Evolutionary conservation across 139 green algal genomes (phyloP).

Genomic region (Diplosphaera chodatii): DNA sequence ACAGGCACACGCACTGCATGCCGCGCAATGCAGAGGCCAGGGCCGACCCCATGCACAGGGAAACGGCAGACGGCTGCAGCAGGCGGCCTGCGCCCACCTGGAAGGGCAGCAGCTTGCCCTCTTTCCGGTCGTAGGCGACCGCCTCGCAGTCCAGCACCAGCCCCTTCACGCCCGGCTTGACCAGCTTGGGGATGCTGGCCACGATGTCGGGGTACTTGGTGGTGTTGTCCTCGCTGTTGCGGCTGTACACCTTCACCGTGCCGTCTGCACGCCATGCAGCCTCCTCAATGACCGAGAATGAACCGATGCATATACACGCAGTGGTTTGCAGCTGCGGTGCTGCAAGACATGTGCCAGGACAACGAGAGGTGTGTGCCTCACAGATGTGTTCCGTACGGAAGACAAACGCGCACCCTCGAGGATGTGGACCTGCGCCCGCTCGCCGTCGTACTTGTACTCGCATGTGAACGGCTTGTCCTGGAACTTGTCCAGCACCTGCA

Average conservation of each 20-base stretch:
- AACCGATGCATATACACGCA: too few species aligned
- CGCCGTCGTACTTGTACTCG: conserved; percentile 99
- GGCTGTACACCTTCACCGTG: conserved; percentile 44
- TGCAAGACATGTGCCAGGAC: background rate
- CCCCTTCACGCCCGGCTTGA: conserved; percentile 44
- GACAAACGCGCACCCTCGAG: conserved; percentile 36
- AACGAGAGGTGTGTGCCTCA: too few species aligned
- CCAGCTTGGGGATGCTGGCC: conserved; percentile 41
- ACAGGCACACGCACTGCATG: too few species aligned
- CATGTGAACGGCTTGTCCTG: conserved; percentile 81
- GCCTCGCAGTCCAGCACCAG: conserved; percentile 91
- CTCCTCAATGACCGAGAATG: conserved; percentile 5
- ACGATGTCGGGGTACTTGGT: conserved; percentile 89
- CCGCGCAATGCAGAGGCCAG: too few species aligned
- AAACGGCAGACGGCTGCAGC: background rate
- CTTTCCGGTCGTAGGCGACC: conserved; percentile 78
- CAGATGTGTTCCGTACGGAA: too few species aligned
- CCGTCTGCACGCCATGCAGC: conserved; percentile 40
- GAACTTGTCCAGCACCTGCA: conserved; percentile 78
- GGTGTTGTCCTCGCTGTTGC: conserved; percentile 92
- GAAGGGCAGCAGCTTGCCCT: conserved; percentile 87
- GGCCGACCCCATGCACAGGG: too few species aligned
- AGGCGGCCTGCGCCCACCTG: conserved; percentile 49
- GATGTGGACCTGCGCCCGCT: conserved; percentile 83
- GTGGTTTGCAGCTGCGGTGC: too few species aligned